Base-by-base conservation (phyloP, 1,139 yeast species). In the Candida sp. region DNA sequence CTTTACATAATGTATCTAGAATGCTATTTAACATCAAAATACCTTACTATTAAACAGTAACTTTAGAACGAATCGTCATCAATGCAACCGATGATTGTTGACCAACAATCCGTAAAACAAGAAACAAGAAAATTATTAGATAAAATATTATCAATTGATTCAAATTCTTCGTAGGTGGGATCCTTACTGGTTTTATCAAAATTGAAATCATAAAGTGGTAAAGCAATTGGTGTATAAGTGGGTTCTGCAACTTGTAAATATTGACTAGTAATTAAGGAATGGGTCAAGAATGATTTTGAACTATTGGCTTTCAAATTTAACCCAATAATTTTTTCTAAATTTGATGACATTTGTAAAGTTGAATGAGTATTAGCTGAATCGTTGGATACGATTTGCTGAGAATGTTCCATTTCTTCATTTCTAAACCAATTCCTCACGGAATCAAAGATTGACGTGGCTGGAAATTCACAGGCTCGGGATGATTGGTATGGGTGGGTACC, bases 401-500 rank as follows among this genome's bases (percentile, higher is more conserved):
- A 6, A 9, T 25, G 29, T 25, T 25, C 9, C 29, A 6, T 25
- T 6, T 25, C 29, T 25, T 25, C 29, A 25, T 25, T 25, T 25
- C 40, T 47, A 34, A 46, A 45, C 51, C 57, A 48, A 19, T 40
- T 33, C 9, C 49, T 42, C 11, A 49, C 25, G 9, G 48, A 34
- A n/a, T 43, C 40, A 5, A 47, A 37, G 37, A 49, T 37, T 3
- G 44, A 22, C 4, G 25, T n/a, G 3, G 33, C 5, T 36, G 25
- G 22, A 21, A 48, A 45, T 22, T 51, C 57, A 36, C 39, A 48
- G 6, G 48, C 46, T 35, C 43, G 43, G 21, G 44, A 6, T 9
- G 29, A 41, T 46, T 70, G 73, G 45, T 55, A 76, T 0, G 79
- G 77, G 48, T 77, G 81, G 4, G 45, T 52, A 0, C 76, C 79